Evolutionary conservation across 306 rosid species (phyloP), one percentile per base, ranked within the genome.

Genomic region (Dryas alaskensis): DNA sequence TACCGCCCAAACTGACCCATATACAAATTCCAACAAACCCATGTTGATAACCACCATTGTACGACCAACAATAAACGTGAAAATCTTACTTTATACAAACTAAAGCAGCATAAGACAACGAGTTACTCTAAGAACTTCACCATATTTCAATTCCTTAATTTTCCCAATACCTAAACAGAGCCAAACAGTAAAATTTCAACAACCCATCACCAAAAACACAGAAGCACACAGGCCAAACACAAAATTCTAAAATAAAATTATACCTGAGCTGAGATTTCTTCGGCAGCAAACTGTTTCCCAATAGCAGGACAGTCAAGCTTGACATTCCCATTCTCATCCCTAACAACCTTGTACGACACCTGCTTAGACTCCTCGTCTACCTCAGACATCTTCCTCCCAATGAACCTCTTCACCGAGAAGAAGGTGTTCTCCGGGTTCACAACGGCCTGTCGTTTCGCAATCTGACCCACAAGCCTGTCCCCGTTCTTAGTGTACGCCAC

Each of bases 201-300:
- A 37, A 2, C 0, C 44, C 45, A 67, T 31, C 42, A 40, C 65
- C 31, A 43, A 4, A 87, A 84, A 27, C 81, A 84, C 6, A 59
- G 6, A 27, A 12, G 40, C 7, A 22, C 10, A 3, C 6, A 9
- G 19, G 14, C 11, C 37, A 22, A 31, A 10, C 61, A 19, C 49
- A 31, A n/a, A 9, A 12, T 16, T 5, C 4, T 6, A 9, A 27
- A 0, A 19, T 5, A 37, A 50, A 22, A 1, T 16, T 1, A 39
- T 70, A 92, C 98, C 97, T 90, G 98, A 9, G 98, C 98, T 0
- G 98, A 93, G 48, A 93, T 93, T 69, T 88, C 93, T 61, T 88
- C 90, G 0, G 93, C 90, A 0, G 93, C 93, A 9, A 88, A 88
- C 74, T 85, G 87, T 6, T 84, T 88, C 17, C 90, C 93, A 44